Conservation (phyloP, 192 early-diverging fungal genomes). For the Umbelopsis isabellina region DNA sequence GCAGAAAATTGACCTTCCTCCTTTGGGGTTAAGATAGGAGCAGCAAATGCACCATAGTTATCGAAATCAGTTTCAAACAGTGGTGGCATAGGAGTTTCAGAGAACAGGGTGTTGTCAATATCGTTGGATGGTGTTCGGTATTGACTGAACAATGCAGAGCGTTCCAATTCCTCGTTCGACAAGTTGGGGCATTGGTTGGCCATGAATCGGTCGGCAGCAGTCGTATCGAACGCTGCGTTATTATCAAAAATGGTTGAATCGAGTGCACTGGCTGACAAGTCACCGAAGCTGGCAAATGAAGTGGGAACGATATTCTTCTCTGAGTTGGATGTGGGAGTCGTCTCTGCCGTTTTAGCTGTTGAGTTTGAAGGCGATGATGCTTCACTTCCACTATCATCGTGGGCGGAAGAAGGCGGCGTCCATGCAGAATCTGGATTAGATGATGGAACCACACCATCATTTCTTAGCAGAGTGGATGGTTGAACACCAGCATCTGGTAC, state of each 20-base stretch:
- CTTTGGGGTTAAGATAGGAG: constrained; percentile 17
- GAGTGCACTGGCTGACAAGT: background rate
- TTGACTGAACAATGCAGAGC: constrained; percentile 7
- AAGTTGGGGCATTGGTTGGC: background rate
- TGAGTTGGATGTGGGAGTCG: background rate
- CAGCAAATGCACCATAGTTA: constrained; percentile 3
- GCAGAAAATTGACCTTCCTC: background rate
- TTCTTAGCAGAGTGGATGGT: background rate
- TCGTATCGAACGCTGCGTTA: background rate
- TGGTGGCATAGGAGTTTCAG: constrained; percentile 21
- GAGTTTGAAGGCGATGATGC: constrained; percentile 6
- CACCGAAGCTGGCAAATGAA: background rate
- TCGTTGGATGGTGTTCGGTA: constrained; percentile 2
- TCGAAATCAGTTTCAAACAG: constrained; percentile 26
- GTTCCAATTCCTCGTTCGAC: background rate
- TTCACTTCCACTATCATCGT: constrained; percentile 17
- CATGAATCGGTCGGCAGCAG: constrained; percentile 15
- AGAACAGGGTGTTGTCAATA: background rate
- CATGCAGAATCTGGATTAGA: background rate
- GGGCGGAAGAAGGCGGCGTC: constrained; percentile 12
- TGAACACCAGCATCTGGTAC: constrained; percentile 20
- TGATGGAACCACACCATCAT: constrained; percentile 3
- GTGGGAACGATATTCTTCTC: background rate
- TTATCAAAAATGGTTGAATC: constrained; percentile 9
- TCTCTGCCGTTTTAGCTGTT: background rate